These are phyloP conservation scores for Globisporangium middletonii DNA, from an alignment of 352 stramenopile species.

Conservation along the genomic window DNA sequence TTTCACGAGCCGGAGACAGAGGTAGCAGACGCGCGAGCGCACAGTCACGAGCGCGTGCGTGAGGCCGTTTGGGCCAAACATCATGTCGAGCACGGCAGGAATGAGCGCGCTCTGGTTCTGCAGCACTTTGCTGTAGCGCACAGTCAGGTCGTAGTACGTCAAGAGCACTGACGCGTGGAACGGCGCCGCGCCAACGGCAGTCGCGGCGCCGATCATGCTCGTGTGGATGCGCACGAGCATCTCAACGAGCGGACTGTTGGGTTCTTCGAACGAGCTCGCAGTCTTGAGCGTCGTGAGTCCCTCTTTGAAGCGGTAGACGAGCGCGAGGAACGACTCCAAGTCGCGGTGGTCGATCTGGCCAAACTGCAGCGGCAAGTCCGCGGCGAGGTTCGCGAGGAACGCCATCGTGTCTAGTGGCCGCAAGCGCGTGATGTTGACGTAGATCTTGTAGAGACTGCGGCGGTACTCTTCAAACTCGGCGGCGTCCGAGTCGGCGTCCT, in stretches of 20 bases:
- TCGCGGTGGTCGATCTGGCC: conserved; percentile 46
- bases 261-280: conserved; percentile 55
- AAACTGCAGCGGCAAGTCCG: conserved; percentile 50
- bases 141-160: conserved; percentile 77
- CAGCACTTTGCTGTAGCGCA: conserved; percentile 71
- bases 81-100: conserved; percentile 65
- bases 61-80: conserved; percentile 77
- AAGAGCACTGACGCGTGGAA: conserved; percentile 57
- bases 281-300: conserved; percentile 57
- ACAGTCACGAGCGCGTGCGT: conserved; percentile 47
- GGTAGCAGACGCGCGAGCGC: conserved; percentile 78
- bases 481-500: conserved; percentile 68
- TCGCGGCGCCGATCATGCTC: conserved; percentile 39
- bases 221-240: conserved; percentile 70
- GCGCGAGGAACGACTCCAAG: conserved; percentile 73
- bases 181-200: conserved; percentile 12
- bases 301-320: conserved; percentile 84
- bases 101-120: conserved; percentile 65
- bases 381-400: conserved; percentile 59
- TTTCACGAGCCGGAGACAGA: conserved; percentile 80
- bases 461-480: conserved; percentile 84
- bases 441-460: conserved; percentile 81
- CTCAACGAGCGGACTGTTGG: conserved; percentile 52
- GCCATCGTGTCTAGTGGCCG: conserved; percentile 59
- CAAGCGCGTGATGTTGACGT: conserved; percentile 79